These are phyloP conservation scores for Gymnopus androsaceus DNA, from an alignment of 1,284 basidiomycete genomes.

Conservation along the genomic window DNA sequence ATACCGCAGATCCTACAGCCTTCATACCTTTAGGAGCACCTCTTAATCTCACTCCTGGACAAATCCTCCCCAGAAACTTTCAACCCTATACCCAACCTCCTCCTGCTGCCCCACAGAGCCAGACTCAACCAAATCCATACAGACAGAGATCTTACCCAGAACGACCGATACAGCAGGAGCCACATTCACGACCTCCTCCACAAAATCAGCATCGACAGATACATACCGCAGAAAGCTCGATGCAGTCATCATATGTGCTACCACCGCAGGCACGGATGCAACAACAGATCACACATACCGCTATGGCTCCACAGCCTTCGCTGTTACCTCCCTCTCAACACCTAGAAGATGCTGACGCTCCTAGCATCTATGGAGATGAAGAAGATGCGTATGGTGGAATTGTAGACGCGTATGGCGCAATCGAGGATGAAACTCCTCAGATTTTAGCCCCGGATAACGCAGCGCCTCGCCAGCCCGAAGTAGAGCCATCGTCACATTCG, in stretches of 20 bases:
- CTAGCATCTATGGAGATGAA: not conserved
- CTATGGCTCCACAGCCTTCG: not conserved
- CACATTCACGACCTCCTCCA: not conserved
- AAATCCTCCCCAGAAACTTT: slow-evolving; percentile 43
- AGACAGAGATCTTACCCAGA: not conserved
- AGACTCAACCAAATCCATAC: slow-evolving; percentile 7
- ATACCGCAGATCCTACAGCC: not conserved
- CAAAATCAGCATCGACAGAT: slow-evolving; percentile 1
- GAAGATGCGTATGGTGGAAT: slow-evolving; percentile 9
- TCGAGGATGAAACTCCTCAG: not conserved
- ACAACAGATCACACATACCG: not conserved
- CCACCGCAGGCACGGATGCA: not conserved
- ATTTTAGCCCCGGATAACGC: not conserved
- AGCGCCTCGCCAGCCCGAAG: no score
- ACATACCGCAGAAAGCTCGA: not conserved
- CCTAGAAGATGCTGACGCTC: not conserved
- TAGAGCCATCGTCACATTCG: not conserved
- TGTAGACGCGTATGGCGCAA: not conserved
- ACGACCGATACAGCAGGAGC: not conserved
- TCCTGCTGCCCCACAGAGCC: not conserved
- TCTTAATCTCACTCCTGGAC: slow-evolving; percentile 53
- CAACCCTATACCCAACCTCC: slow-evolving; percentile 18
- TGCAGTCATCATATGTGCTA: not conserved
- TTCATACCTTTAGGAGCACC: slow-evolving; percentile 33
- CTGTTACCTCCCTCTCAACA: not conserved